A percentile compares a stretch with the other conserved stretches of the same genome.
These are phyloP conservation scores for Diplodia sapinea DNA, from an alignment of 2,329 filamentous ascomycete species.

Conservation along the genomic window DNA sequence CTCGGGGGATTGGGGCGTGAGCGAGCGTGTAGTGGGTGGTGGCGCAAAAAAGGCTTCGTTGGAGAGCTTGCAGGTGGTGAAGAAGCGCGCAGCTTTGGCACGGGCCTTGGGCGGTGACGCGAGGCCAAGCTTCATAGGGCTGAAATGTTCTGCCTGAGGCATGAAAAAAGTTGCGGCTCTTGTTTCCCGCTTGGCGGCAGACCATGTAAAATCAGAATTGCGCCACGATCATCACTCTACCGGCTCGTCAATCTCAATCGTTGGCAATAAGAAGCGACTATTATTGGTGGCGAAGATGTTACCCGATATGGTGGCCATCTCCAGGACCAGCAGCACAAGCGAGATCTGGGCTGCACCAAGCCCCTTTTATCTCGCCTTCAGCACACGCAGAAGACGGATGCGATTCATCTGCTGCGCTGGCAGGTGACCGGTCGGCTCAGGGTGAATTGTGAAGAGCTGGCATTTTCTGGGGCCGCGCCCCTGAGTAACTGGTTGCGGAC, in stretches of 20 bases:
- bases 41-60: slow-evolving; percentile 5
- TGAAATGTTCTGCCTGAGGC: slow-evolving; percentile 21
- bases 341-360: neutral
- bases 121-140: slow-evolving; percentile 24
- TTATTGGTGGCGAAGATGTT: slow-evolving; percentile 1
- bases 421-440: slow-evolving; percentile 2
- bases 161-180: neutral
- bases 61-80: slow-evolving; percentile 17
- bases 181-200: neutral
- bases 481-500: slow-evolving; percentile 29
- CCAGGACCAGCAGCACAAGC: slow-evolving; percentile 1
- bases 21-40: slow-evolving; percentile 5
- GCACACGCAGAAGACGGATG: neutral
- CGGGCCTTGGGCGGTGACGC: slow-evolving; percentile 2
- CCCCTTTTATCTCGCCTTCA: slow-evolving; percentile 18
- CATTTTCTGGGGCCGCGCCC: slow-evolving; percentile 9
- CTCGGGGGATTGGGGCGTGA: slow-evolving; percentile 1
- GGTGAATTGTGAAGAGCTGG: slow-evolving; percentile 13
- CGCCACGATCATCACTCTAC: slow-evolving; percentile 12
- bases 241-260: slow-evolving; percentile 12
- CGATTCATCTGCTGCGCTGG: neutral
- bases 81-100: slow-evolving; percentile 24
- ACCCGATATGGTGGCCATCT: neutral
- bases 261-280: neutral
- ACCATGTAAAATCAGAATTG: neutral